Evolutionary conservation across 257 asterid genomes (phyloP).

Genomic region (Lycium ferocissimum): DNA sequence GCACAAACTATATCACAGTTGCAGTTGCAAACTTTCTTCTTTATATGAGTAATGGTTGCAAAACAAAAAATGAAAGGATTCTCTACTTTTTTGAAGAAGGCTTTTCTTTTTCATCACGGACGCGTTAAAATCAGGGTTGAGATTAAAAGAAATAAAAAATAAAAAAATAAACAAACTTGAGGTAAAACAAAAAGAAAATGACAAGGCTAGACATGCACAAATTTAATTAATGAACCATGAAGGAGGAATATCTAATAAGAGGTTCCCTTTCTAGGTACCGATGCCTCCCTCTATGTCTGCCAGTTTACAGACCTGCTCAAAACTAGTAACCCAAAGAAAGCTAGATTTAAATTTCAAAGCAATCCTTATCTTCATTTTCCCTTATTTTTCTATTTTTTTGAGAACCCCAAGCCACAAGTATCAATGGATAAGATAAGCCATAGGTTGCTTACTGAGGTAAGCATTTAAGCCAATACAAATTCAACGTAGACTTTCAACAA

Average conservation of each 20-base stretch:
- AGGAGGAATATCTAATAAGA: not conserved
- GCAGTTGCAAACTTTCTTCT: not conserved
- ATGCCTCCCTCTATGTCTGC: not conserved
- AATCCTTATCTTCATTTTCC: not conserved
- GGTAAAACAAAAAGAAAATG: not conserved
- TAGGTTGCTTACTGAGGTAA: not conserved
- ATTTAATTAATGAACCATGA: not conserved
- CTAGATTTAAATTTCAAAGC: not conserved
- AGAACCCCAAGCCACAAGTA: not conserved
- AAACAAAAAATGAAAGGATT: not conserved
- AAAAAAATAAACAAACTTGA: not conserved
- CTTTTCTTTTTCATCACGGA: constrained; percentile 1
- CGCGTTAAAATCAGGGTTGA: not conserved
- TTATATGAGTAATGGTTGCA: not conserved
- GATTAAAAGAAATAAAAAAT: not conserved
- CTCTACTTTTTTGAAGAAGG: not conserved
- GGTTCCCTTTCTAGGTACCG: not conserved
- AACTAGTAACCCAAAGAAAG: not conserved
- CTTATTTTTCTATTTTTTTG: not conserved
- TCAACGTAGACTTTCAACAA: constrained; percentile 20
- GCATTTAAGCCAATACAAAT: not conserved
- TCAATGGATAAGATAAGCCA: constrained; percentile 5
- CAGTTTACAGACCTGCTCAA: not conserved
- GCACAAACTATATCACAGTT: not conserved
- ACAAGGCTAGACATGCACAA: not conserved